phyloP scores from a whole-genome alignment of 306 rosid genomes.

The Rosa multiflora region DNA sequence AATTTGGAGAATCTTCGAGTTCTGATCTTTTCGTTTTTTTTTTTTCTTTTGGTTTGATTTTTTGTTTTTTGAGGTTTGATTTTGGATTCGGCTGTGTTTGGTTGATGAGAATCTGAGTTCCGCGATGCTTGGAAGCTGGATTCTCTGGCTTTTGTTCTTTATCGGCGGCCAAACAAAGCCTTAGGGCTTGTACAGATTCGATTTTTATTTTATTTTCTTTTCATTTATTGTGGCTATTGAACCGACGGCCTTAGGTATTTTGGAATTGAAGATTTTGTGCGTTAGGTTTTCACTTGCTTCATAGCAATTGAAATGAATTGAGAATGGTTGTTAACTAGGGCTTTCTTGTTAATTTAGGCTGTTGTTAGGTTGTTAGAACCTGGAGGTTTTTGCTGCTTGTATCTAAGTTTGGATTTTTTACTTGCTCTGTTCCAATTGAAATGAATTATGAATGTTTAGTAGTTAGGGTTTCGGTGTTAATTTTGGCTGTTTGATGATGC shows the following conservation, averaged over 20 bases:
- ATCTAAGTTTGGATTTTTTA: neutral
- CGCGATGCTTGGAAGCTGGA: conserved; percentile 8
- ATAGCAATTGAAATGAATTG: neutral
- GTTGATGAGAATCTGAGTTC: conserved; percentile 10
- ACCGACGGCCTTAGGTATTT: neutral
- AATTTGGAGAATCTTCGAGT: neutral
- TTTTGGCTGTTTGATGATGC: neutral
- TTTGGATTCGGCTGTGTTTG: neutral
- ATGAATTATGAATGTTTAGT: neutral
- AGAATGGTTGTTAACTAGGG: neutral
- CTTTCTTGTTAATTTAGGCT: neutral
- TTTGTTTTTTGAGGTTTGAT: neutral
- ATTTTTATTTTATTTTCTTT: neutral
- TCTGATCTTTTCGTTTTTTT: neutral
- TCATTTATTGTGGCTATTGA: neutral
- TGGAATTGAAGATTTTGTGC: neutral
- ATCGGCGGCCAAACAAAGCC: conserved; percentile 6
- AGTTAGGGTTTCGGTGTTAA: conserved; percentile 5
- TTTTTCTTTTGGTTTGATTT: neutral
- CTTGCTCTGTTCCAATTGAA: neutral
- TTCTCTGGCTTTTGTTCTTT: conserved; percentile 14
- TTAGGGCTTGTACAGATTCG: conserved; percentile 22
- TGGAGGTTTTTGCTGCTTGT: neutral
- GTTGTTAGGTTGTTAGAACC: neutral
- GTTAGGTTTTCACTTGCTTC: neutral